A percentile compares a stretch with the other conserved stretches of the same genome.
Conservation (phyloP, 495 filamentous ascomycete species). For the Astrocystis sublimbata region DNA sequence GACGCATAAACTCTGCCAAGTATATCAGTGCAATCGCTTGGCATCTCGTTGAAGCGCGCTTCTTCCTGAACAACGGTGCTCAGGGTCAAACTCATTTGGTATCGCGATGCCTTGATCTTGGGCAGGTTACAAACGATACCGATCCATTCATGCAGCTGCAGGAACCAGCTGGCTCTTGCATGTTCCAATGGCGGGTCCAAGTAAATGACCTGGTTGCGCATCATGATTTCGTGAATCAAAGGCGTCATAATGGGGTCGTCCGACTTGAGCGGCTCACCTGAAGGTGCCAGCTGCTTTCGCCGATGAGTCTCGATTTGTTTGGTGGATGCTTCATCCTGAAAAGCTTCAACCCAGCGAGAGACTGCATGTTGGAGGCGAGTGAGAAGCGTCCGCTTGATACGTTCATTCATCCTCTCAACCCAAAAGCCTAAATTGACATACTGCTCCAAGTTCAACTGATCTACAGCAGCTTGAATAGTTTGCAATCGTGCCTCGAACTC, state of each 20-base stretch:
- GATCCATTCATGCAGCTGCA: constrained; percentile 89
- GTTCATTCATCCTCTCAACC: constrained; percentile 81
- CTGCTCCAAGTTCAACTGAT: constrained; percentile 92
- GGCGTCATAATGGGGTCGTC: constrained; percentile 62
- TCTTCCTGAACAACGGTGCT: constrained; percentile 64
- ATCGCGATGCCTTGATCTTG: constrained; percentile 90
- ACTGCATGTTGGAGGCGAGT: constrained; percentile 78
- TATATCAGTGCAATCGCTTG: constrained; percentile 71
- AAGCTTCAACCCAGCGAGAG: constrained; percentile 78
- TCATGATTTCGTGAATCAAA: constrained; percentile 86
- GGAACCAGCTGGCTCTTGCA: constrained; percentile 90
- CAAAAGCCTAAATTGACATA: constrained; percentile 88
- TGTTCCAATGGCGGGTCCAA: constrained; percentile 90
- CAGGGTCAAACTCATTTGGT: constrained; percentile 75
- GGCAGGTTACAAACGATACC: constrained; percentile 87
- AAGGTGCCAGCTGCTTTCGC: constrained; percentile 44
- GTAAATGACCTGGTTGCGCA: constrained; percentile 95
- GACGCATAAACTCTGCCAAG: constrained; percentile 76
- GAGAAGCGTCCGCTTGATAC: constrained; percentile 76
- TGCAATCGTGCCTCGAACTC: constrained; percentile 81
- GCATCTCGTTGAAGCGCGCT: constrained; percentile 82
- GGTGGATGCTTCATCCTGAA: constrained; percentile 63
- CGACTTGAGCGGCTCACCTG: constrained; percentile 36
- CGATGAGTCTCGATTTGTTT: constrained; percentile 42
- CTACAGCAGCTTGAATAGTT: constrained; percentile 81